These are phyloP conservation scores for Penicillium sp. DNA, from an alignment of 2,329 filamentous ascomycete species.

Conservation along the genomic window DNA sequence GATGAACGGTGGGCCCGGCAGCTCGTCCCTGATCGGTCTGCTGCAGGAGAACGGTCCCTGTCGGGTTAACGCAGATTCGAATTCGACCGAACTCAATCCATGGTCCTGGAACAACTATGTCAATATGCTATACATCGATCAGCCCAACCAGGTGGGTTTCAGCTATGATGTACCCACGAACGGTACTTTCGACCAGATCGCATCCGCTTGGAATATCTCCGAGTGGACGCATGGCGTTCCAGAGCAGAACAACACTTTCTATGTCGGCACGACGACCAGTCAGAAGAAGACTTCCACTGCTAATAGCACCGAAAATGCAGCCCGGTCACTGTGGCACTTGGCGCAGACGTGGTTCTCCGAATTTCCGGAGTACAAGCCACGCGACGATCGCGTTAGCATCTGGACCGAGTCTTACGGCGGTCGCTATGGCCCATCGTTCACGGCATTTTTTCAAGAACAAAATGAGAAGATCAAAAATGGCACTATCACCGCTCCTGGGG, in stretches of 20 bases:
- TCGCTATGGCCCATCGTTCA: conserved; percentile 44
- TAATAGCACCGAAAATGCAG: conserved; percentile 54
- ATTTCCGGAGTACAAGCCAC: conserved; percentile 62
- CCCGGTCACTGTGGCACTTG: conserved; percentile 60
- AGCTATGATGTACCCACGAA: conserved; percentile 52
- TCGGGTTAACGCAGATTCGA: conserved; percentile 52
- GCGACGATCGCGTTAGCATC: conserved; percentile 51
- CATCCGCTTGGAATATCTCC: conserved; percentile 24
- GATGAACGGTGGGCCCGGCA: conserved; percentile 63
- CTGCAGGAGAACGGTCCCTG: conserved; percentile 56
- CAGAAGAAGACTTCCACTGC: conserved; percentile 46
- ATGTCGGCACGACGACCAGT: conserved; percentile 54
- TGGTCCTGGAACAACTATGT: conserved; percentile 64
- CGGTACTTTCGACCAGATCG: conserved; percentile 37
- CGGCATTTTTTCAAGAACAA: conserved; percentile 43
- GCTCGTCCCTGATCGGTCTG: conserved; percentile 58
- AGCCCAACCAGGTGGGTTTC: conserved; percentile 61
- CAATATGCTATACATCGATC: conserved; percentile 70
- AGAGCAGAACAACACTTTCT: conserved; percentile 53
- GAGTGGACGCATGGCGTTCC: conserved; percentile 32
- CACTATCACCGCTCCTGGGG: conserved; percentile 24
- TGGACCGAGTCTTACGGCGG: conserved; percentile 50
- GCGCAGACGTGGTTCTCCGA: conserved; percentile 62
- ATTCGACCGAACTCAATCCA: conserved; percentile 54
- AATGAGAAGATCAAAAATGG: conserved; percentile 42